Conservation (phyloP, 345 rosid genomes). For the Camelina laxa region DNA sequence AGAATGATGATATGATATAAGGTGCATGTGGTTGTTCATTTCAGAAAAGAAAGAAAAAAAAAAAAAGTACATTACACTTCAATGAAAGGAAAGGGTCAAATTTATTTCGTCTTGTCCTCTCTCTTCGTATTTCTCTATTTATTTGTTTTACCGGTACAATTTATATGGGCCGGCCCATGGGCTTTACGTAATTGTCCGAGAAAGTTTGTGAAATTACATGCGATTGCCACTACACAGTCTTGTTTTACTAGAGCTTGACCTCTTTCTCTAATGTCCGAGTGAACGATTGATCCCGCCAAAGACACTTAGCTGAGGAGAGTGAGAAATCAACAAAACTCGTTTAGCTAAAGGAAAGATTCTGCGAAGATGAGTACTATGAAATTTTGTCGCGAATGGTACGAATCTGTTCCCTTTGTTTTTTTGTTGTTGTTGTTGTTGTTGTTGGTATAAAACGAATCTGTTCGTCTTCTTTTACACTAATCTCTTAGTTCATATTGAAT, state of each 20-base stretch:
- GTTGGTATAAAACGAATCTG: conserved; percentile 8
- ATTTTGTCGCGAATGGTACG: conserved; percentile 83
- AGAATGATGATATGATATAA: conserved; percentile 33
- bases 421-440: too few relatives aligned
- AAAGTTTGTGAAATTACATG: neutral
- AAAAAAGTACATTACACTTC: conserved; percentile 12
- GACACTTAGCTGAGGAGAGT: neutral
- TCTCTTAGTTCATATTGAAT: neutral
- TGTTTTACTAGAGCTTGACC: conserved; percentile 26
- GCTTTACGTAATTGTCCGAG: conserved; percentile 2
- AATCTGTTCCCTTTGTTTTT: conserved; percentile 5
- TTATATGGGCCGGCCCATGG: conserved; percentile 34
- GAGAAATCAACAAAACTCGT: conserved; percentile 12
- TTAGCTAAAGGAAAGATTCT: conserved; percentile 14
- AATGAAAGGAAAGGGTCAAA: conserved; percentile 46
- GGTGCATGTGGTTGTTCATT: conserved; percentile 40
- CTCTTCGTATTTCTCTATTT: neutral
- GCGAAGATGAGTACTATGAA: conserved; percentile 84
- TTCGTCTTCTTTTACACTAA: neutral
- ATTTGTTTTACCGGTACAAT: neutral
- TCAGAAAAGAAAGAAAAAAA: conserved; percentile 12
- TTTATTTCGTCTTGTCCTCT: conserved; percentile 28
- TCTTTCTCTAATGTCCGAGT: conserved; percentile 6
- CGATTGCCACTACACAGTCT: conserved; percentile 5
- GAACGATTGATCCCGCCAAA: conserved; percentile 30